A percentile compares a stretch with the other conserved stretches of the same genome.
These are phyloP conservation scores for Russula emetica DNA, from an alignment of 768 basidiomycete genomes.

Conservation along the genomic window DNA sequence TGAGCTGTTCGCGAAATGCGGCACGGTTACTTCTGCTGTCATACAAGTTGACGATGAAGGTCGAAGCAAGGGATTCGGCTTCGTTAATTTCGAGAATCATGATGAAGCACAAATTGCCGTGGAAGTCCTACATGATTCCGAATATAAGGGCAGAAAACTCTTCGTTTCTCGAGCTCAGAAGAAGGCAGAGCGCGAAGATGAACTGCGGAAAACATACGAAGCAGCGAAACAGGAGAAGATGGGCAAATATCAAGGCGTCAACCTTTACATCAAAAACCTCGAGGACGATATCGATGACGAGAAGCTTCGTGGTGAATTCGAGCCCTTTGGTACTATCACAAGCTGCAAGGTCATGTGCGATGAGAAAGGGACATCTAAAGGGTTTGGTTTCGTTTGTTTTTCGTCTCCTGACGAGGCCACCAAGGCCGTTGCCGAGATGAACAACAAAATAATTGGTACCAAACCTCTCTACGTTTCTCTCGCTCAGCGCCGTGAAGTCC, in stretches of 20 bases:
- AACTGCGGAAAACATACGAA: conserved; percentile 89
- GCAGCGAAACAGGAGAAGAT: conserved; percentile 95
- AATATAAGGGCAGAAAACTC: conserved; percentile 81
- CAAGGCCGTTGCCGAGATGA: conserved; percentile 99
- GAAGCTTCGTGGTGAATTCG: conserved; percentile 92
- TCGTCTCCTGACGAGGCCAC: conserved; percentile 97
- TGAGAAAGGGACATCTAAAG: conserved; percentile 88
- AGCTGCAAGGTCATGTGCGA: conserved; percentile 99
- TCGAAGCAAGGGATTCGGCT: conserved; percentile 95
- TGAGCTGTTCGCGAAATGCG: conserved; percentile 70
- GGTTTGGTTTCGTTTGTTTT: conserved; percentile 99
- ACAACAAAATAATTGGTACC: conserved; percentile 99
- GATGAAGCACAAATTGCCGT: conserved; percentile 90
- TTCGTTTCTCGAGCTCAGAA: conserved; percentile 97
- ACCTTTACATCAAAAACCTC: conserved; percentile 99
- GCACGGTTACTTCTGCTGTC: conserved; percentile 84
- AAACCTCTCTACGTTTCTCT: conserved; percentile 99
- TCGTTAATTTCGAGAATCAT: conserved; percentile 93
- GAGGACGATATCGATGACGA: conserved; percentile 98
- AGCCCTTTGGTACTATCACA: conserved; percentile 94
- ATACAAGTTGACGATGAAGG: conserved; percentile 81
- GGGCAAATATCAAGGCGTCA: conserved; percentile 98
- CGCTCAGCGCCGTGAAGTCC: conserved; percentile 96
- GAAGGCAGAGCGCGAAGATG: conserved; percentile 97
- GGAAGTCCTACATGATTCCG: conserved; percentile 81